phyloP scores from a whole-genome alignment of 148 eudicot genomes.

The Cornus controversa region DNA sequence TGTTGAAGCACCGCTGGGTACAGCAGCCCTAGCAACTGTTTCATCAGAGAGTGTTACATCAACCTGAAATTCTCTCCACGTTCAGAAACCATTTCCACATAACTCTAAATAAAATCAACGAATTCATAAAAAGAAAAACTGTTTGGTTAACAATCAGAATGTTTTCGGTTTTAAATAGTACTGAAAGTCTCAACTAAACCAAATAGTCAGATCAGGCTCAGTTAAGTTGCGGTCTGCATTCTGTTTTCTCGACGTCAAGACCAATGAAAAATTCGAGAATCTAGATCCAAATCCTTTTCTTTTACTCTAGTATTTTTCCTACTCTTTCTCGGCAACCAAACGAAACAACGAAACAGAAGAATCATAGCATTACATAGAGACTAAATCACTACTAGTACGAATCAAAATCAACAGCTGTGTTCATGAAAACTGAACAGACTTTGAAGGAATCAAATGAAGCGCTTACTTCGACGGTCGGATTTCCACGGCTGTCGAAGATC shows the following conservation, averaged over 20 bases:
- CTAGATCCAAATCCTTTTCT: not conserved
- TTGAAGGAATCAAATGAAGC: not conserved
- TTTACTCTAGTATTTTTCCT: not conserved
- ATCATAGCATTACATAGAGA: too few species aligned
- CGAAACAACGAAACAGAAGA: not conserved
- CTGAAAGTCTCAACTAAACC: too few species aligned
- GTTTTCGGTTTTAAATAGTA: too few species aligned
- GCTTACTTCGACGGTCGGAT: conserved; percentile 40
- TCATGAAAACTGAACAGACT: not conserved
- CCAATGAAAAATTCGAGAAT: too few species aligned
- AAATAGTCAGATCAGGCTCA: too few species aligned
- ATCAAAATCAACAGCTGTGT: not conserved
- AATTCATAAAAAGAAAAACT: too few species aligned
- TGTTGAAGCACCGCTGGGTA: conserved; percentile 85
- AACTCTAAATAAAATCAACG: not conserved
- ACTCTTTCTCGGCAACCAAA: not conserved
- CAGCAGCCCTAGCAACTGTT: conserved; percentile 68
- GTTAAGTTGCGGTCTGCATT: too few species aligned
- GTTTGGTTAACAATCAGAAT: too few species aligned
- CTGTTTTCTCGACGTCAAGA: too few species aligned
- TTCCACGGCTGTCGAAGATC: conserved; percentile 46
- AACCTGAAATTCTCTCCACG: conserved; percentile 35
- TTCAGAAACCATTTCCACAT: not conserved
- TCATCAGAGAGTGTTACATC: conserved; percentile 57
- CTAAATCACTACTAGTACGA: not conserved